Conservation (phyloP, 805 yeast genomes). For the Ogataea salicorniae region DNA sequence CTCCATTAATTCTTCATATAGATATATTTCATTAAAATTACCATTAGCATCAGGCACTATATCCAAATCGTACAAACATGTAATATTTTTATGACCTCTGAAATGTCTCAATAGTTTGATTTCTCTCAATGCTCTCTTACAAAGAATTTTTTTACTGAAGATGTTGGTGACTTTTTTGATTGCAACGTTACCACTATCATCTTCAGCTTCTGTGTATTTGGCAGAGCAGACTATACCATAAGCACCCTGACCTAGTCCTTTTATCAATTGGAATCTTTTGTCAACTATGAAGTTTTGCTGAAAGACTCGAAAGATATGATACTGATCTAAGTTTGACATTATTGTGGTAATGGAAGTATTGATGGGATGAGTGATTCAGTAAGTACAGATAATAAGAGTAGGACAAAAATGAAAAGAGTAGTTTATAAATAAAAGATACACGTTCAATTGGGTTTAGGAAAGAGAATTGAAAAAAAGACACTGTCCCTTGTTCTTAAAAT, state of each 20-base stretch:
- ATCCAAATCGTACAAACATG: constrained; percentile 92
- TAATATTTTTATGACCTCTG: constrained; percentile 93
- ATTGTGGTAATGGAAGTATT: too few relatives aligned
- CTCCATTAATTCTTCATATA: constrained; percentile 96
- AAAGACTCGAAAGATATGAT: constrained; percentile 46
- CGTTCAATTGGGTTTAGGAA: too few relatives aligned
- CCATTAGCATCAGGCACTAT: constrained; percentile 68
- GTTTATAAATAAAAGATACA: too few relatives aligned
- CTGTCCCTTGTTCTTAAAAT: constrained; percentile 1
- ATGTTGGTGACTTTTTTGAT: constrained; percentile 95
- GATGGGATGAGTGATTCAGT: too few relatives aligned
- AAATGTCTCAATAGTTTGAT: constrained; percentile 86
- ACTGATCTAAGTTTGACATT: constrained; percentile 20
- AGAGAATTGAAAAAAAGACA: too few relatives aligned
- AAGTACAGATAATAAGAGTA: too few relatives aligned
- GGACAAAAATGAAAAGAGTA: too few relatives aligned
- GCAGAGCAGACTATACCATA: constrained; percentile 97
- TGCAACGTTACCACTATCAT: constrained; percentile 84
- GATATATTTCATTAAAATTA: constrained; percentile 82
- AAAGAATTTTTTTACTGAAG: constrained; percentile 82
- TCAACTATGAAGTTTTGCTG: constrained; percentile 94
- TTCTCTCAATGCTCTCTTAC: constrained; percentile 90
- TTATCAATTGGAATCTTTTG: constrained; percentile 77
- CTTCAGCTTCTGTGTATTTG: constrained; percentile 62
- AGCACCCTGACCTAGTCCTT: constrained; percentile 97